Evolutionary conservation across 352 stramenopile genomes (phyloP), one percentile per base, ranked within the genome.

Genomic region (Pythium grandisporangium): DNA sequence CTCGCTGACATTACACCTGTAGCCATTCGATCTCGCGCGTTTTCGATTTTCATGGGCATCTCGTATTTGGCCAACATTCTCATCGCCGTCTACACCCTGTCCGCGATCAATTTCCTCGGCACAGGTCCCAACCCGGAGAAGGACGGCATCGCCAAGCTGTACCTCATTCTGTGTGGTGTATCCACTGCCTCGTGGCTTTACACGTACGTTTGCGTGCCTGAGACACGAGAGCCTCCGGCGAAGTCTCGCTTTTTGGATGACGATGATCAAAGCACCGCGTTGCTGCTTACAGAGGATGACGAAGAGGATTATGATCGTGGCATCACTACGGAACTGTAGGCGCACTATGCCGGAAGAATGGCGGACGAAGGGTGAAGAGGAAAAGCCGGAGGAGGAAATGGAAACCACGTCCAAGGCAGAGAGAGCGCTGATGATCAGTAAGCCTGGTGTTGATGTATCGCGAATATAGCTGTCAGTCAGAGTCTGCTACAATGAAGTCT

Each of bases 11-110:
- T 95, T 41, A 93, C 90, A 5, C 82, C 82, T 1, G 87, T 92
- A 26, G 62, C 86, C 33, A 84, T 95, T 25, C 74, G 85, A 14
- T 77, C 76, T 13, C 80, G 70, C 24, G 84, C 80, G 21, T 91
- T 95, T 26, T 63, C 73, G 23, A 58, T 95, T 24, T 95, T 90
- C 51, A 92, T 94, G 70, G 66, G 64, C 10, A 58, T 73, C 23
- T 92, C 81, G 47, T 96, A 92, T 55, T 56, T 86, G 7, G 86
- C 77, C 54, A 95, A 95, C 56, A 83, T 90, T 19, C 17, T 84
- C 20, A 70, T 93, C 27, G 74, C 80, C 14, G 65, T 81, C 17
- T 84, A 70, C 53, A 91, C 71, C 23, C 55, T 90, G 17, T 87
- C 73, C 23, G 72, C 79, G 8, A 95, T 95, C 56, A 72, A 51